Conservation (phyloP, 2,329 filamentous ascomycete genomes). For the Elsinoe fawcettii region DNA sequence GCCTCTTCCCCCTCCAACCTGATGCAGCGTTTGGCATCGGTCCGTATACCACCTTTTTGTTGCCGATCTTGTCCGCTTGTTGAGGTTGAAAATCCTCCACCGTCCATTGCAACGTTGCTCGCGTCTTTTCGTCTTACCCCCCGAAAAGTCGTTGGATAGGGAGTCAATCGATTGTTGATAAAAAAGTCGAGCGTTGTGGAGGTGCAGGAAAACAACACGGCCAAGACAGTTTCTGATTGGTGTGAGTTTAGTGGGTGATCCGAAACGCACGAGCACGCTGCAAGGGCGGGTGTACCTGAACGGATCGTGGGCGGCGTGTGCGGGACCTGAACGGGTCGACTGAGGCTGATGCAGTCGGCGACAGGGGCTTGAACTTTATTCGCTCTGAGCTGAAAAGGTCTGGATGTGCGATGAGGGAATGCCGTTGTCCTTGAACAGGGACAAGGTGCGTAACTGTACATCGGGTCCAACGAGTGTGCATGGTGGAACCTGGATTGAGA, state of each 20-base stretch:
- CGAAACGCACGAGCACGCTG: conserved; percentile 13
- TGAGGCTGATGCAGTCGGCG: conserved; percentile 14
- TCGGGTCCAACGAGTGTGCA: conserved; percentile 7
- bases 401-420: conserved; percentile 13
- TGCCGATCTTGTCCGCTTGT: neutral
- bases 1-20: neutral
- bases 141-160: conserved; percentile 5
- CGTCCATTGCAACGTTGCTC: neutral
- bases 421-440: conserved; percentile 6
- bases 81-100: neutral
- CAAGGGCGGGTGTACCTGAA: conserved; percentile 14
- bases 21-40: neutral
- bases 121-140: conserved; percentile 5
- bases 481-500: neutral
- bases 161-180: conserved; percentile 10
- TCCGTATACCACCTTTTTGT: neutral
- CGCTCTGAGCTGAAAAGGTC: neutral
- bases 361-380: conserved; percentile 13
- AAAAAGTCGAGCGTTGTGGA: conserved; percentile 9
- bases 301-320: conserved; percentile 11
- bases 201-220: conserved; percentile 14
- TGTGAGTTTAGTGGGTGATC: conserved; percentile 7
- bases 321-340: conserved; percentile 12
- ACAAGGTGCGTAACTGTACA: neutral
- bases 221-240: conserved; percentile 13